phyloP scores from a whole-genome alignment of 768 basidiomycete species.

The Phanerochaete carnosa region DNA sequence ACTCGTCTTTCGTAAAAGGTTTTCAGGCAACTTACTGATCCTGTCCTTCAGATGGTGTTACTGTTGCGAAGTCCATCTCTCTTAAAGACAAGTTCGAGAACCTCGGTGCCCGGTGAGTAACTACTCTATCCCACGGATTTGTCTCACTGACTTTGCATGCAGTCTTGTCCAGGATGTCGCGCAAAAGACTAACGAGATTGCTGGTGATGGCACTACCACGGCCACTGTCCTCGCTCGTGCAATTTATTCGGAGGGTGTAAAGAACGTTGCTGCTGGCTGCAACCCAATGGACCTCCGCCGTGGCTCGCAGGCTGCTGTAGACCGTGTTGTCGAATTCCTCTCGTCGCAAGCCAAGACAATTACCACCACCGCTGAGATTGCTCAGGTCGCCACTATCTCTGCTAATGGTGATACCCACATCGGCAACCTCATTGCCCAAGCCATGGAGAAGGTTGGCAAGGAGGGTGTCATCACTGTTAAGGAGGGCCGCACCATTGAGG shows the following conservation, averaged over 20 bases:
- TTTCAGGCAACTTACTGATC: not conserved
- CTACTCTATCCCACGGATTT: not conserved
- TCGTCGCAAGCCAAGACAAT: slow-evolving; percentile 87
- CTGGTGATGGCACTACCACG: slow-evolving; percentile 97
- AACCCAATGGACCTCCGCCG: slow-evolving; percentile 99
- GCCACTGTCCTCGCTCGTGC: slow-evolving; percentile 96
- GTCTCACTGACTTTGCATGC: slow-evolving; percentile 7
- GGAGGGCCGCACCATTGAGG: slow-evolving; percentile 96
- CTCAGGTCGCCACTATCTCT: slow-evolving; percentile 97
- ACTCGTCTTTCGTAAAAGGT: not conserved
- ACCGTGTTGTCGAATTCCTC: slow-evolving; percentile 90
- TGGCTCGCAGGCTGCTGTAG: slow-evolving; percentile 94
- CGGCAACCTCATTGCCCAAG: slow-evolving; percentile 93
- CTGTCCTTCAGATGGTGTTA: slow-evolving; percentile 79
- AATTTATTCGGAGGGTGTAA: slow-evolving; percentile 98
- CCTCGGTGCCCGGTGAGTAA: slow-evolving; percentile 87
- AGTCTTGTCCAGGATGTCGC: slow-evolving; percentile 96
- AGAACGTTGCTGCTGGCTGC: slow-evolving; percentile 98
- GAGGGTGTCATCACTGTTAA: slow-evolving; percentile 99
- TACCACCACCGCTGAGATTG: slow-evolving; percentile 96
- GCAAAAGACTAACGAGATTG: slow-evolving; percentile 93
- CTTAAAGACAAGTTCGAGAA: slow-evolving; percentile 99
- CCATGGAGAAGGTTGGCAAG: slow-evolving; percentile 99
- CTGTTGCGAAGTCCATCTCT: slow-evolving; percentile 91
- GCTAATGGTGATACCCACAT: slow-evolving; percentile 81